These are phyloP conservation scores for Turritis glabra DNA, from an alignment of 345 rosid species.

Conservation along the genomic window DNA sequence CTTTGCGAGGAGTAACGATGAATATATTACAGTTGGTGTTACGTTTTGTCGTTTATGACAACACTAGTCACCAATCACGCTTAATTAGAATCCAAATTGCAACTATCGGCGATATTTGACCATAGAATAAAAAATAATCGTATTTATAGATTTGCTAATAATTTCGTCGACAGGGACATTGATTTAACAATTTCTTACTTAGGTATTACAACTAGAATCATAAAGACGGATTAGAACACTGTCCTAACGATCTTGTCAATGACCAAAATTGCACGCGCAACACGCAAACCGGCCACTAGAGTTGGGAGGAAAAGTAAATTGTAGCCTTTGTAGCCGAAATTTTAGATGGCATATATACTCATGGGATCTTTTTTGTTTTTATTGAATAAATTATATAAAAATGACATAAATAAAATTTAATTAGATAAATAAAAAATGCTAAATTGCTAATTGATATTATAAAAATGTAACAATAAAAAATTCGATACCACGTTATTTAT, in stretches of 20 bases:
- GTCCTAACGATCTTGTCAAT: slow-evolving; percentile 45
- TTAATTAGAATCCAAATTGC: slow-evolving; percentile 36
- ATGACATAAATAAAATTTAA: no score
- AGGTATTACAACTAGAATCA: slow-evolving; percentile 17
- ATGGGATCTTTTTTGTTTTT: background rate
- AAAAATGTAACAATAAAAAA: no score
- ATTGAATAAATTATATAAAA: no score
- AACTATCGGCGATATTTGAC: slow-evolving; percentile 17
- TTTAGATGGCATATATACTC: slow-evolving; percentile 7
- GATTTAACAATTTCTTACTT: slow-evolving; percentile 19
- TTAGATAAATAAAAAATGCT: no score
- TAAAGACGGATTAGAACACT: slow-evolving; percentile 37
- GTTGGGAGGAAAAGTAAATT: background rate
- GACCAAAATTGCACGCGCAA: slow-evolving; percentile 51
- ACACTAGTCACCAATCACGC: slow-evolving; percentile 41
- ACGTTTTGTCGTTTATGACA: slow-evolving; percentile 43
- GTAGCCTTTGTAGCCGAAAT: slow-evolving; percentile 17
- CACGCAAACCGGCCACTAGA: slow-evolving; percentile 26
- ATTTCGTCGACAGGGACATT: slow-evolving; percentile 20
- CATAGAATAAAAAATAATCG: background rate
- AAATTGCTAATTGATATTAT: no score
- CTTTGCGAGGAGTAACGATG: background rate
- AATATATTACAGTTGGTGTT: slow-evolving; percentile 15
- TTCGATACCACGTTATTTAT: no score
- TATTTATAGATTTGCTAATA: background rate